Percentiles rank a stretch among this genome's conserved stretches.
phyloP scores from a whole-genome alignment of 257 asterid genomes.

The Anisodus tanguticus region DNA sequence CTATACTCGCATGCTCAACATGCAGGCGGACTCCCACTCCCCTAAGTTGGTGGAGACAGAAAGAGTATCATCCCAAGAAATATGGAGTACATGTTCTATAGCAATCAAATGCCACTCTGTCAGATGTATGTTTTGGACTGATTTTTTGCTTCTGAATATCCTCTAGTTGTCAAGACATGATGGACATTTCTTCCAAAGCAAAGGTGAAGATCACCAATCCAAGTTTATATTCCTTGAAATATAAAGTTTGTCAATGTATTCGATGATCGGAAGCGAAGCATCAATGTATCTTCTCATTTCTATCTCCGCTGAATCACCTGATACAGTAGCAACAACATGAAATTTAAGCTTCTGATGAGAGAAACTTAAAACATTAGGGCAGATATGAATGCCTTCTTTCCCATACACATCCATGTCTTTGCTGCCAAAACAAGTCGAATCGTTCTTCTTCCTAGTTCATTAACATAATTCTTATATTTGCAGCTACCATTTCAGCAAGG shows the following conservation, averaged over 20 bases:
- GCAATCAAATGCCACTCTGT: no score
- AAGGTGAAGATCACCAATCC: conserved; percentile 68
- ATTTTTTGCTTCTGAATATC: no score
- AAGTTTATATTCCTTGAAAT: conserved; percentile 64
- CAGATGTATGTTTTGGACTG: no score
- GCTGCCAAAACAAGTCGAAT: background rate
- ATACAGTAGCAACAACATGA: background rate
- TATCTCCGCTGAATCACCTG: conserved; percentile 79
- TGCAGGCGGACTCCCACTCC: no score
- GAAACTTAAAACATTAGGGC: background rate
- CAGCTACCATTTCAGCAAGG: background rate
- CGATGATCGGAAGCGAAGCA: conserved; percentile 76
- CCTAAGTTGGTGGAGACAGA: no score
- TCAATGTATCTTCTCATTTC: conserved; percentile 81
- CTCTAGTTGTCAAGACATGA: no score
- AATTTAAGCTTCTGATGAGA: background rate
- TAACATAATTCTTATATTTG: background rate
- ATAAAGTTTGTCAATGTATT: conserved; percentile 77
- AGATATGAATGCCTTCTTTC: background rate
- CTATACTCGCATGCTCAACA: no score
- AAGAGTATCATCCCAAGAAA: no score
- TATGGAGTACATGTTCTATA: no score
- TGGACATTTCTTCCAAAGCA: background rate
- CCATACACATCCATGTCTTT: no score
- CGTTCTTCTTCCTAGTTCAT: background rate